Evolutionary conservation across 2,329 filamentous ascomycete species (phyloP).

Genomic region (Exophiala sp.): DNA sequence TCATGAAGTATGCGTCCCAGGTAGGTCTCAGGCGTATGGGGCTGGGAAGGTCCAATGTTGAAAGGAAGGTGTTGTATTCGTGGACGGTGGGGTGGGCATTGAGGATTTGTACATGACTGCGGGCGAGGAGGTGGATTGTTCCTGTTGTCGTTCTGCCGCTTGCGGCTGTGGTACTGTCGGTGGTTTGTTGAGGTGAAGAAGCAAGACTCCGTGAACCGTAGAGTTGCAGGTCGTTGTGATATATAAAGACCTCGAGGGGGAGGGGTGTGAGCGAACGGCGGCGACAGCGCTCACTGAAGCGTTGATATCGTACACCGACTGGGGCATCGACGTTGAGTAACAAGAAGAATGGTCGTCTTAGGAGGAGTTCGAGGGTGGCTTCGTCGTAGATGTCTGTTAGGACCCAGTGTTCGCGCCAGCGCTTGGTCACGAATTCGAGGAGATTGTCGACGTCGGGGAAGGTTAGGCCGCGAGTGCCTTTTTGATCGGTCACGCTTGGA

Average conservation of each 20-base stretch:
- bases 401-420: conserved; percentile 82
- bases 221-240: conserved; percentile 69
- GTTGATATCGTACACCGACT: conserved; percentile 75
- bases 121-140: conserved; percentile 72
- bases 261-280: conserved; percentile 48
- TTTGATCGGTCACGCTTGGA: conserved; percentile 27
- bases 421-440: conserved; percentile 78
- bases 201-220: conserved; percentile 54
- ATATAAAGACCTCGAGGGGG: conserved; percentile 57
- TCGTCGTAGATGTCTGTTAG: conserved; percentile 78
- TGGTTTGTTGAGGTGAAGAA: background rate
- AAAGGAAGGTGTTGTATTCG: conserved; percentile 69
- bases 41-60: conserved; percentile 71
- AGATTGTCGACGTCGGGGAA: conserved; percentile 58
- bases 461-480: conserved; percentile 27
- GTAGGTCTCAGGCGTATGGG: conserved; percentile 76
- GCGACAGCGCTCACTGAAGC: conserved; percentile 62
- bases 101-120: conserved; percentile 78
- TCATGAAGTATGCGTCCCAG: conserved; percentile 99
- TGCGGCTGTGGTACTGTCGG: background rate
- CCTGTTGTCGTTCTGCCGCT: conserved; percentile 39
- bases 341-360: conserved; percentile 84
- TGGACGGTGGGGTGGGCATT: conserved; percentile 74
- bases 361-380: conserved; percentile 67
- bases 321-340: conserved; percentile 90